Evolutionary conservation across 73 alveolate genomes (phyloP), one percentile per base, ranked within the genome.

Genomic region (Paramecium primaurelia): DNA sequence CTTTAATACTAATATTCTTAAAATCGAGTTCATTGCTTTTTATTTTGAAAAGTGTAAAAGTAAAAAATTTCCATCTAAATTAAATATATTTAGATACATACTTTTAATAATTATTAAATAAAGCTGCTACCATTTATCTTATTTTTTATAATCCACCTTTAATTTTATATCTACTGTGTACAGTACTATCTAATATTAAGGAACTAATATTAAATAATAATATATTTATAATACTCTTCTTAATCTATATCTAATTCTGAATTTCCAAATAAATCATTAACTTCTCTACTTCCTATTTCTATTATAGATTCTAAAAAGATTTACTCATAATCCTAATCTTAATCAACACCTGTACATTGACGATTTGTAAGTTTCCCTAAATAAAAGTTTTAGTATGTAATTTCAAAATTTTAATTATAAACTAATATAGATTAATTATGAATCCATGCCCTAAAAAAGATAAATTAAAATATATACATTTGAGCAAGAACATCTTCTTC

Each of bases 31-130:
- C 47, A 10, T 47, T 12, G 18, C 49, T 80, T 36, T 80, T 45
- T 32, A 80, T 40, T 49, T 80, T 80, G 38, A 32, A 49, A 6
- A 80, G 71, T 10, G 91, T 80, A 45, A 80, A 80, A n/a, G 91
- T 80, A 45, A 80, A 80, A 20, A 80, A 80, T 20, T 80, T 80
- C 91, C 91, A 80, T 80, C 91, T 80, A 80, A 26, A 37, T 22
- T 22, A 22, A 22, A 30, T 45, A 26, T 2, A 47, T 25, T 3
- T 80, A 18, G 6, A 40, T 45, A 14, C 4, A 26, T 80, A 80
- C 91, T 49, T 80, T 14, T n/a, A 40, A 47, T 32, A 80, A 20
- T 47, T 28, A 12, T 80, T 28, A 80, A 45, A 80, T 47, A 80
- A 44, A 25, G 30, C 30, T 0, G 37, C 18, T 3, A 80, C 58